Percentiles rank a stretch among this genome's conserved stretches.
Evolutionary conservation across 495 filamentous ascomycete genomes (phyloP).

Genomic region (Glarea lozoyensis): DNA sequence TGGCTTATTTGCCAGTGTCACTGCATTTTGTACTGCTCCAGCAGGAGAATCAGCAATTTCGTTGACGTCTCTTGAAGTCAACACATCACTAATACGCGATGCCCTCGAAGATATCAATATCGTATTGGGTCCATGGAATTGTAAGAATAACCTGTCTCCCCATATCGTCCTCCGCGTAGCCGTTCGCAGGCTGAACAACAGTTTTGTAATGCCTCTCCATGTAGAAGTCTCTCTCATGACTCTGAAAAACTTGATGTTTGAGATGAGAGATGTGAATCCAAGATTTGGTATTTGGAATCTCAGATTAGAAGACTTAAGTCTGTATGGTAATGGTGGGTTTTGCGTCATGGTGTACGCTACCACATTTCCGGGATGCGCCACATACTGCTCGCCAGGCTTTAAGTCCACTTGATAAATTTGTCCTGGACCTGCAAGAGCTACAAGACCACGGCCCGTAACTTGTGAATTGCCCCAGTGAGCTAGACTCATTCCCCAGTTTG

Average conservation of each 20-base stretch:
- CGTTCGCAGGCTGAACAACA: conserved; percentile 59
- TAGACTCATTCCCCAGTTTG: conserved; percentile 66
- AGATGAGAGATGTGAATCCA: conserved; percentile 42
- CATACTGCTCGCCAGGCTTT: conserved; percentile 72
- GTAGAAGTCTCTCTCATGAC: conserved; percentile 57
- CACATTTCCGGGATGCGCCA: conserved; percentile 79
- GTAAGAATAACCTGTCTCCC: conserved; percentile 87
- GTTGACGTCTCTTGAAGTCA: conserved; percentile 68
- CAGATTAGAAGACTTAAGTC: conserved; percentile 68
- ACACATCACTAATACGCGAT: conserved; percentile 61
- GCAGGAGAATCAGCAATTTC: conserved; percentile 73
- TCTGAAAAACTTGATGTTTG: conserved; percentile 59
- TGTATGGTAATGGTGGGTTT: conserved; percentile 68
- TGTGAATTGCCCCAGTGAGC: conserved; percentile 87
- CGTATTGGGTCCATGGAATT: conserved; percentile 77
- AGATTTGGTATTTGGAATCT: conserved; percentile 70
- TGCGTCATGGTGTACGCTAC: conserved; percentile 77
- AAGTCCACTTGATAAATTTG: conserved; percentile 78
- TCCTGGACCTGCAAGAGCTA: conserved; percentile 75
- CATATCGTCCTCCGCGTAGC: conserved; percentile 75
- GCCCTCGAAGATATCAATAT: conserved; percentile 80
- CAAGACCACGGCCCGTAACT: conserved; percentile 77
- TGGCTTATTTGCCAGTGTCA: conserved; percentile 34
- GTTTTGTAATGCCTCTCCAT: conserved; percentile 55
- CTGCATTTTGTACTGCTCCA: conserved; percentile 40